phyloP scores from a whole-genome alignment of 805 yeast species.

The Blastobotrys americana region DNA sequence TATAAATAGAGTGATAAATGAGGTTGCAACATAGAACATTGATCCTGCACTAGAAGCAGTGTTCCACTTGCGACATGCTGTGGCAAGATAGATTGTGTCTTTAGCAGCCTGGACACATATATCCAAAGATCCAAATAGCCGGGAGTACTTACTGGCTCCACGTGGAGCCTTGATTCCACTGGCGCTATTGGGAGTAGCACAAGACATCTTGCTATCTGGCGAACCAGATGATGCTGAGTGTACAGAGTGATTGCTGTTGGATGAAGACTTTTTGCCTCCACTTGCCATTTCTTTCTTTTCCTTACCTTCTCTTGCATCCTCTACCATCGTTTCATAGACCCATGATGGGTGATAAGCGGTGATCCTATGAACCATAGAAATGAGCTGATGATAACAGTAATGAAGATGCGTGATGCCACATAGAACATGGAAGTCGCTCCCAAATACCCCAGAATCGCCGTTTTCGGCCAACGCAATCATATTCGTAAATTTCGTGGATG shows the following conservation, averaged over 20 bases:
- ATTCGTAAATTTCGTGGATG: conserved; percentile 2
- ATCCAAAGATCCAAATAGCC: conserved; percentile 16
- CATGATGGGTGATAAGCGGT: conserved; percentile 22
- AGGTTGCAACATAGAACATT: conserved; percentile 11
- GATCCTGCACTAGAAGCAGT: conserved; percentile 9
- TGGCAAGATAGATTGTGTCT: conserved; percentile 14
- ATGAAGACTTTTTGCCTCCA: conserved; percentile 1
- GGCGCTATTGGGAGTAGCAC: background rate
- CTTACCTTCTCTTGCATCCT: conserved; percentile 1
- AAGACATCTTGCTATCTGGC: background rate
- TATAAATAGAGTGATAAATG: conserved; percentile 18
- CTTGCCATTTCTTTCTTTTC: background rate
- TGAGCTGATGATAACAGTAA: conserved; percentile 17
- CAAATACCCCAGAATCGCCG: background rate
- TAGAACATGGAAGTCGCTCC: conserved; percentile 8
- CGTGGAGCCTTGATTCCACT: background rate
- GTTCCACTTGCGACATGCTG: conserved; percentile 10
- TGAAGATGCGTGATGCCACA: conserved; percentile 14
- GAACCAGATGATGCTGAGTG: background rate
- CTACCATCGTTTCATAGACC: conserved; percentile 13
- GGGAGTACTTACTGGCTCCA: conserved; percentile 9
- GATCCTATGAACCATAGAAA: conserved; percentile 17
- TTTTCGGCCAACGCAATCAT: background rate
- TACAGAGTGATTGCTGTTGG: background rate
- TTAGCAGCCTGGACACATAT: conserved; percentile 19